Base-by-base conservation (phyloP, 768 basidiomycete species). In the Leccinum broughii region DNA sequence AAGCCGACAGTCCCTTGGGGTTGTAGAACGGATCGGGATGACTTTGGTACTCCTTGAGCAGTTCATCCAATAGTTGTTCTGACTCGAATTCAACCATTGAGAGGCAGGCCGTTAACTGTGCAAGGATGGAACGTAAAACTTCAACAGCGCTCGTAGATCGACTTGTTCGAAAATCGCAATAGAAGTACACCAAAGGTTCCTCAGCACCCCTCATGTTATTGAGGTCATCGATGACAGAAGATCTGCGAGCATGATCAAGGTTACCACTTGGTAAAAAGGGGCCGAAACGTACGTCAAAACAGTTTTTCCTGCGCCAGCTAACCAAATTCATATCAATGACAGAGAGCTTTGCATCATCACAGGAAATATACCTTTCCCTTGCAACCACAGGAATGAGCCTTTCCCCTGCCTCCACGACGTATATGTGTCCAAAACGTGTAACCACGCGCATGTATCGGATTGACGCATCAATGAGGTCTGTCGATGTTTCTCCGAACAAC, bases 141-240 rank as follows among this genome's bases (percentile, higher is more conserved):
- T 61, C 64, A 1, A 65, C 41, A 9, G 62, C 56, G 11, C 56
- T 57, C 2, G 58, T 68, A 2, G 64, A 65, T 2, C 49, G 26
- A 4, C 8, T 22, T 1, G 17, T 52, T 6, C 56, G 57, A 41
- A 72, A 71, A 51, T 70, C 66, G 5, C 70, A 72, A 55, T 70
- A 72, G 50, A 71, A 70, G 17, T 57, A 67, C 0, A 24, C 57
- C 20, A 67, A 11, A 9, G 50, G 1, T 15, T 58, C 62, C 1
- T 22, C 32, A 7, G 30, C 34, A 4, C 26, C 22, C 4, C 20
- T 54, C 11, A 4, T 9, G 32, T 30, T 6, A 1, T 8, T 24
- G 11, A 61, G 60, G 34, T 57, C 52, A 15, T 54, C 9, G n/a
- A 57, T 48, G 26, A 52, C 34, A 2, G 41, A 44, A n/a, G 60